Percentiles rank a stretch among this genome's conserved stretches.
Evolutionary conservation across 2,329 filamentous ascomycete species (phyloP).

Genomic region (Aaosphaeria pasadenensis): DNA sequence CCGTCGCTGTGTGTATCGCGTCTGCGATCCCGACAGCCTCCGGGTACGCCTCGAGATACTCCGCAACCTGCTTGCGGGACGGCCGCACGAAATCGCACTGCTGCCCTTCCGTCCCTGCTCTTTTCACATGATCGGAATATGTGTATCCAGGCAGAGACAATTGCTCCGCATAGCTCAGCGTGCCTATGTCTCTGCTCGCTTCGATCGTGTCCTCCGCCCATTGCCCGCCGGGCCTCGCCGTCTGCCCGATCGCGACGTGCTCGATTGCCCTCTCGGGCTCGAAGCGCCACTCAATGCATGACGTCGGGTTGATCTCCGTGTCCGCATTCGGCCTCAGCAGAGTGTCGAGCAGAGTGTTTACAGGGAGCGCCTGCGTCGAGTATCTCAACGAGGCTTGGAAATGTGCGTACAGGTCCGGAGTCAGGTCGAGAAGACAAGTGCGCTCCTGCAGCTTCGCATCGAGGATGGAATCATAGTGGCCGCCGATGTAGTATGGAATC

Average conservation of each 20-base stretch:
- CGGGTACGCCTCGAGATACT: slow-evolving; percentile 56
- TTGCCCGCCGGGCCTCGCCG: slow-evolving; percentile 53
- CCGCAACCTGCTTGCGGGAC: slow-evolving; percentile 52
- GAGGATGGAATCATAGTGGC: slow-evolving; percentile 57
- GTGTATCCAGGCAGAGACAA: slow-evolving; percentile 59
- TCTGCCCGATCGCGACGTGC: slow-evolving; percentile 55
- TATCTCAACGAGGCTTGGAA: slow-evolving; percentile 60
- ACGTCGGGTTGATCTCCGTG: slow-evolving; percentile 51
- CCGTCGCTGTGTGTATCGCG: slow-evolving; percentile 43
- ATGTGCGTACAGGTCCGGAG: slow-evolving; percentile 53
- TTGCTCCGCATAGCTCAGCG: slow-evolving; percentile 61
- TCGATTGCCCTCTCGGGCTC: slow-evolving; percentile 50
- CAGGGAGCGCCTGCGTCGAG: slow-evolving; percentile 58
- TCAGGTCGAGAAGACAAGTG: slow-evolving; percentile 49
- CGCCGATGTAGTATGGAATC: slow-evolving; percentile 54
- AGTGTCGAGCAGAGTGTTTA: slow-evolving; percentile 60
- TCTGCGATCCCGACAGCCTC: slow-evolving; percentile 51
- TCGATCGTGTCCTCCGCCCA: slow-evolving; percentile 56
- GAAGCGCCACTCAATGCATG: slow-evolving; percentile 54
- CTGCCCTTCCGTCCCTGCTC: slow-evolving; percentile 34
- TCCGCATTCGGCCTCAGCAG: slow-evolving; percentile 58
- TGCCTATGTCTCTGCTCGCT: slow-evolving; percentile 56
- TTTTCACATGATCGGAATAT: slow-evolving; percentile 52
- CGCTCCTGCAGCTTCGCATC: slow-evolving; percentile 52
- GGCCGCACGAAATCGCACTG: slow-evolving; percentile 54